Evolutionary conservation across 2,329 filamentous ascomycete species (phyloP), one percentile per base, ranked within the genome.

Genomic region (Hypocreales sp.): DNA sequence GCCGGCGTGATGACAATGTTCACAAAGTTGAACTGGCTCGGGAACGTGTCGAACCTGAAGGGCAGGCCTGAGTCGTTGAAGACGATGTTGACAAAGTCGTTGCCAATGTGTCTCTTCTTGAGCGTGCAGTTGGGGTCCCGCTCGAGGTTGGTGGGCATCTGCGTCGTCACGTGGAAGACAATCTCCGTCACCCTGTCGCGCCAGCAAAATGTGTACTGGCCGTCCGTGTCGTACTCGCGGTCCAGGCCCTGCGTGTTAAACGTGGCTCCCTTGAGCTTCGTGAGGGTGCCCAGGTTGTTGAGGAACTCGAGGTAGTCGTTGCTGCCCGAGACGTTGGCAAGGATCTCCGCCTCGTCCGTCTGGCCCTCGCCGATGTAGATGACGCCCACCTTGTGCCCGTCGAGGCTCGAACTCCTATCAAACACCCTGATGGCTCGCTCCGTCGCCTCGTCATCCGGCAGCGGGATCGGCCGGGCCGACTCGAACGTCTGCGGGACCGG

Each of bases 31-130:
- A 98, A 93, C 31, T 87, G 79, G 1, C 84, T 92, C 1, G 83
- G 83, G 41, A 98, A 92, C 0, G 82, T 93, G 47, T 93, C 72
- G 47, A 93, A 92, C 29, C 70, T 67, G 57, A 93, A 95, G 0
- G 80, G 78, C 25, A 76, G 52, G n/a, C 90, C 87, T 3, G 86
- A 94, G 44, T 92, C 83, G 49, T 98, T 98, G 64, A 92, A 98
- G 31, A 98, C 78, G 40, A 98, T 92, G 47, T 93, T 95, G 46
- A 98, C 90, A 49, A 82, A 92, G 51, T 95, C 90, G 46, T 98
- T 98, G 31, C 90, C 90, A 34, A 95, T 90, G 45, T 95, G 92
- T 3, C 75, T 68, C 54, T 98, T 98, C 60, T 98, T 98, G 48
- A 72, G 67, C 35, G 77, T 74, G 44, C 78, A 83, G 35, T 72